Base-by-base conservation (phyloP, 2,329 filamentous ascomycete genomes). In the Ustulina deusta region DNA sequence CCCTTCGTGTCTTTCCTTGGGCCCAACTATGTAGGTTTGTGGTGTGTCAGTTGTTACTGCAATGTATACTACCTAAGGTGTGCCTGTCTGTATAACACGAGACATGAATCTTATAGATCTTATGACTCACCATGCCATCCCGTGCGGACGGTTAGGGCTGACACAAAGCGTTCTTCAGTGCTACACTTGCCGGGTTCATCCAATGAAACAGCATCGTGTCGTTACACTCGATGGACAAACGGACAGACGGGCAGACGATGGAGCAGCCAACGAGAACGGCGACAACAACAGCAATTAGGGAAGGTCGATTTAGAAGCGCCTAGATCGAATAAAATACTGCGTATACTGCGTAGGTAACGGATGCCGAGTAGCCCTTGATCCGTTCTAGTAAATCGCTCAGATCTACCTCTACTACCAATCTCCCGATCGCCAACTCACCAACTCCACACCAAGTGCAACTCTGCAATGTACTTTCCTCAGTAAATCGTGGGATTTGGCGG, bases 391-490 rank as follows among this genome's bases (percentile, higher is more conserved):
- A 40, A 9, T 40, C 58, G 25, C 51, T 34, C 44, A n/a, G 15
- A 48, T 29, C 46, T 44, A n/a, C n/a, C n/a, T n/a, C n/a, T n/a
- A n/a, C n/a, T n/a, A n/a, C 61, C 34, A 29, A 27, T 49, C 29
- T n/a, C 32, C 17, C 29, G 20, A 27, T 9, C 17, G 49, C 36
- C 46, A 11, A 25, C n/a, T 54, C 17, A 22, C 5, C 48, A 62
- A 49, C 51, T 66, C 63, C 66, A 66, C 58, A 32, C 44, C 10
- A 6, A 59, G 51, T 61, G 46, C 46, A 17, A 64, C 65, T 61
- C 55, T 69, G 68, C 64, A 68, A 1, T 61, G 64, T n/a, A 55
- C 61, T 58, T n/a, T n/a, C n/a, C n/a, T 68, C 56, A 22, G 2
- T 25, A 6, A n/a, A 57, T 6, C 10, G 44, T 63, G 20, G 38